Percentiles rank a stretch among this genome's conserved stretches.
phyloP scores from a whole-genome alignment of 768 basidiomycete species.

The Cyclocybe cylindracea region DNA sequence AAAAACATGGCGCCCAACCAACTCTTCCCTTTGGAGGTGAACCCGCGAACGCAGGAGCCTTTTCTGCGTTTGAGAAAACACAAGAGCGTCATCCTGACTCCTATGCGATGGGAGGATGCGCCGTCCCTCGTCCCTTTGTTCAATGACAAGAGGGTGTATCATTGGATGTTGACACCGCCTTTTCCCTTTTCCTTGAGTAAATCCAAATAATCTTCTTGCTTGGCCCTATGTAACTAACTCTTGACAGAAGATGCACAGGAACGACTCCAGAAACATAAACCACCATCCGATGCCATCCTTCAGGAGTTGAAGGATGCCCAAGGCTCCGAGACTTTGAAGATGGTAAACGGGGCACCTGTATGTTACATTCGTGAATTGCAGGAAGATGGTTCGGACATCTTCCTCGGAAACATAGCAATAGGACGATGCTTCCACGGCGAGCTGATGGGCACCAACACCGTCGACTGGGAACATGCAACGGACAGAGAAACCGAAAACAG shows the following conservation, averaged over 20 bases:
- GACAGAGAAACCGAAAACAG: slow-evolving; percentile 39
- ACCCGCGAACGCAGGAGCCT: slow-evolving; percentile 46
- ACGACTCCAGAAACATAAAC: slow-evolving; percentile 22
- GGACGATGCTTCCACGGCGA: slow-evolving; percentile 32
- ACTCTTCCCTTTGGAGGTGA: slow-evolving; percentile 40
- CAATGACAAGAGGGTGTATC: slow-evolving; percentile 46
- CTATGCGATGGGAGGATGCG: slow-evolving; percentile 48
- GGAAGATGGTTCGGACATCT: slow-evolving; percentile 51
- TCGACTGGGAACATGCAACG: slow-evolving; percentile 38
- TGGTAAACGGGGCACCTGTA: slow-evolving; percentile 47
- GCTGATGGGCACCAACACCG: slow-evolving; percentile 22
- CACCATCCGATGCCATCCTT: slow-evolving; percentile 25
- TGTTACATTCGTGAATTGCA: slow-evolving; percentile 50
- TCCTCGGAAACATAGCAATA: slow-evolving; percentile 47
- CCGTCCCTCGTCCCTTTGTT: slow-evolving; percentile 33
- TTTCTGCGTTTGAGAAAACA: slow-evolving; percentile 55
- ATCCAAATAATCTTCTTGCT: neutral
- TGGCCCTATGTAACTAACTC: neutral
- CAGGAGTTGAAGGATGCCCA: slow-evolving; percentile 26
- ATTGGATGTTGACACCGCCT: slow-evolving; percentile 45
- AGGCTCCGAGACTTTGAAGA: slow-evolving; percentile 19
- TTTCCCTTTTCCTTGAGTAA: slow-evolving; percentile 48
- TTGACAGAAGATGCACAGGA: slow-evolving; percentile 26
- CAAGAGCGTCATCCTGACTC: slow-evolving; percentile 54
- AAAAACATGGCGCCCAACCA: slow-evolving; percentile 25